phyloP scores from a whole-genome alignment of 169 alveolate genomes.

The Plasmodium billcollinsi region DNA sequence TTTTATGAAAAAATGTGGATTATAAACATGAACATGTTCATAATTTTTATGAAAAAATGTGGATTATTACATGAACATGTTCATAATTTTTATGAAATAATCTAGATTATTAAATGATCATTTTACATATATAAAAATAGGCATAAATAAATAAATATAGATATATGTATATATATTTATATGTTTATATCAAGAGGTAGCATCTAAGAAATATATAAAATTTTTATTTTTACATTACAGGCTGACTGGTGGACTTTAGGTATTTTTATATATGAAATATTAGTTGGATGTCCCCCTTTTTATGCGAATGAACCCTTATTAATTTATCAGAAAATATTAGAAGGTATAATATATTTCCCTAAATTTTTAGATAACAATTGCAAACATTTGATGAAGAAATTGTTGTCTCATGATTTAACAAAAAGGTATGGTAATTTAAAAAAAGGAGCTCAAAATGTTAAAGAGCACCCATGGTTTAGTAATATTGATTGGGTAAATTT shows the following conservation, averaged over 20 bases:
- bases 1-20: too few species aligned
- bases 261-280: slow-evolving; percentile 96
- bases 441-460: slow-evolving; percentile 95
- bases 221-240: slow-evolving; percentile 5
- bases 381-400: slow-evolving; percentile 92
- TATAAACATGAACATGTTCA: neutral
- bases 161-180: neutral
- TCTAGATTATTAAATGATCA: too few species aligned
- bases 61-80: neutral
- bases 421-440: slow-evolving; percentile 96
- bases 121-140: neutral
- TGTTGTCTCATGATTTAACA: slow-evolving; percentile 94
- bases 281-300: slow-evolving; percentile 98
- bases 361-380: slow-evolving; percentile 92
- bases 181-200: too few species aligned
- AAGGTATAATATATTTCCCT: slow-evolving; percentile 96
- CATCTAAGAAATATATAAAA: too few species aligned
- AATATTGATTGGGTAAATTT: slow-evolving; percentile 88
- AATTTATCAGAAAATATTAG: slow-evolving; percentile 96
- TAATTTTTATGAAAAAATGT: neutral
- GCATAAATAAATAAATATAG: neutral
- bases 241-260: slow-evolving; percentile 99
- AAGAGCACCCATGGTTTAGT: slow-evolving; percentile 92
- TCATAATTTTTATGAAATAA: too few species aligned
- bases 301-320: slow-evolving; percentile 98